Evolutionary conservation across 371 early-diverging fungal genomes (phyloP), one percentile per base, ranked within the genome.

Genomic region (Zychaea mexicana): DNA sequence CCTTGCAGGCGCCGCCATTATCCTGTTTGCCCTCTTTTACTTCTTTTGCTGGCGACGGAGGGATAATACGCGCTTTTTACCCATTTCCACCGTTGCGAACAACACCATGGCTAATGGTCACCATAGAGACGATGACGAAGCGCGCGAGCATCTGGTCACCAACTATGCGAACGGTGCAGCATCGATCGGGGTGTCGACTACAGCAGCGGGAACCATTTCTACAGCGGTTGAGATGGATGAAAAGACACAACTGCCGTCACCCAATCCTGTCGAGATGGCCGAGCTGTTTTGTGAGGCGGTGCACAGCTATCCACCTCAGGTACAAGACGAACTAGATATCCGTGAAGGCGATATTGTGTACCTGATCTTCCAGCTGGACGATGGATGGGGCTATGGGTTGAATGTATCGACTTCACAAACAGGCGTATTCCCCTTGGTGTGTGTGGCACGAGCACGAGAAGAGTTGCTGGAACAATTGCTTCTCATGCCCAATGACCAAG

Each of bases 311-410:
- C 68, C 71, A 21, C 70, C 85, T 1, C 71, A 76, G 42, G 68
- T 79, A 64, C 67, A 83, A 3, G 92, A 92, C 64, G 92, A 92
- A 64, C 66, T 92, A 19, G 80, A 74, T 32, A 68, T 92, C 26
- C 52, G 69, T 24, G 69, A 70, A 2, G 88, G 88, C 22, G 92
- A 91, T 71, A 77, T 87, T 59, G 73, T 92, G 7, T 81, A 78
- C 10, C 77, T 91, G 12, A 73, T 75, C 9, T 58, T 78, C 21
- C 75, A 73, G 22, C 80, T 83, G 72, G 85, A 86, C 61, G 89
- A 89, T 70, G 87, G 87, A n/a, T 90, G 90, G 90, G 90, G 86
- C 3, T 78, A 86, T 26, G 90, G 90, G 5, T 71, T 74, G 26
- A 88, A 88, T 67, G 76, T 84, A 56, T 74, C 80, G 30, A 85